phyloP scores from a whole-genome alignment of 2,329 filamentous ascomycete species.

The Graphilbum sp. region DNA sequence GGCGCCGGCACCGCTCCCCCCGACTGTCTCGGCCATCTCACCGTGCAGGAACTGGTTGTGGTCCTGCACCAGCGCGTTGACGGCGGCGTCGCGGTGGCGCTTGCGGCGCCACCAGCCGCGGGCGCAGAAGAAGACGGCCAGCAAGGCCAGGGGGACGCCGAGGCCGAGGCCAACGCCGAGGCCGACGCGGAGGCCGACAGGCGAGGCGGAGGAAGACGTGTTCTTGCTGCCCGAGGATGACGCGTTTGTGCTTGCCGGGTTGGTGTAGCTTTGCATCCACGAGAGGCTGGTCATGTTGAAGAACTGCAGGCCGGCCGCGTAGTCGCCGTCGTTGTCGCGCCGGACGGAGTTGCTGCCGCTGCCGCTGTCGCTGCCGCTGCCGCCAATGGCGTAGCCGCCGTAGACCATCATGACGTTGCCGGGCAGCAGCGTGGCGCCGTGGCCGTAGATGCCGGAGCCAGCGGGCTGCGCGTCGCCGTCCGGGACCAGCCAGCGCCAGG shows the following conservation, averaged over 20 bases:
- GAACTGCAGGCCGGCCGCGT: constrained; percentile 20
- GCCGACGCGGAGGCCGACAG: constrained; percentile 22
- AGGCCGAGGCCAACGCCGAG: constrained; percentile 51
- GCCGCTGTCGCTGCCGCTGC: not conserved
- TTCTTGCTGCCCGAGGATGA: constrained; percentile 5
- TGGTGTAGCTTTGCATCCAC: constrained; percentile 34
- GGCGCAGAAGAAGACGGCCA: constrained; percentile 24
- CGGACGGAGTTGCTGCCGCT: not conserved
- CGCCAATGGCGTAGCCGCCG: constrained; percentile 38
- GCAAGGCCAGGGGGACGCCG: constrained; percentile 35
- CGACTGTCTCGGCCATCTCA: constrained; percentile 29
- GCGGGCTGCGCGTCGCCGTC: constrained; percentile 26
- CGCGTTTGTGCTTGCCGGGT: constrained; percentile 15
- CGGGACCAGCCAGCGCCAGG: constrained; percentile 58
- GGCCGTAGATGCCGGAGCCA: constrained; percentile 38
- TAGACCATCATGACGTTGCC: constrained; percentile 55
- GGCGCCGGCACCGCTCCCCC: constrained; percentile 2
- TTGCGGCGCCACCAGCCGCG: constrained; percentile 33
- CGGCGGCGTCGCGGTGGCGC: constrained; percentile 24
- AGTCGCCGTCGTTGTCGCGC: not conserved
- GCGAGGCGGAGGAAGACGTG: not conserved
- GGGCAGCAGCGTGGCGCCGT: constrained; percentile 45
- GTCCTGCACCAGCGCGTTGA: constrained; percentile 33
- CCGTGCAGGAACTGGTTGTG: constrained; percentile 27
- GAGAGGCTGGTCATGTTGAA: constrained; percentile 40